Conservation (phyloP, 2,329 filamentous ascomycete genomes). For the Ophiostoma montium region DNA sequence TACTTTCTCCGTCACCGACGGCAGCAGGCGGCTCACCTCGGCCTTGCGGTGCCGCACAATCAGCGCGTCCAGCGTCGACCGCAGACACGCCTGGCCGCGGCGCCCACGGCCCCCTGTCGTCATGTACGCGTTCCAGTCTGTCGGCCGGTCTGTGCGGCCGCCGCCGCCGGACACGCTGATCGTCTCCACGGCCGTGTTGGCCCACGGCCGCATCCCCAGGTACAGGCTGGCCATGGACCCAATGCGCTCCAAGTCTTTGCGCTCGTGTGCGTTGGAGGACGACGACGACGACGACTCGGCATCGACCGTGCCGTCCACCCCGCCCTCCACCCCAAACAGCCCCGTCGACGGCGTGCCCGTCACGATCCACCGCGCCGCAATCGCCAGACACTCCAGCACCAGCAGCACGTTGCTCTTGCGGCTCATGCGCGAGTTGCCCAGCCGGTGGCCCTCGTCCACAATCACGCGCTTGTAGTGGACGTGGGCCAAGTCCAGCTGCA, state of each 20-base stretch:
- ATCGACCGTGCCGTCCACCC: neutral
- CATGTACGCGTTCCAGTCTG: conserved; percentile 62
- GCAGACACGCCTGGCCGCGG: conserved; percentile 40
- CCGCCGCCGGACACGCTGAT: neutral
- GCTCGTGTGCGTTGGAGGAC: conserved; percentile 37
- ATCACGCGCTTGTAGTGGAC: conserved; percentile 82
- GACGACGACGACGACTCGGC: no score
- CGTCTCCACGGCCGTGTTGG: conserved; percentile 38
- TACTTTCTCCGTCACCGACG: conserved; percentile 55
- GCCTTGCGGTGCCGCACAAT: conserved; percentile 67
- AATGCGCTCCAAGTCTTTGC: conserved; percentile 51
- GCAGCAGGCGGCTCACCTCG: conserved; percentile 56
- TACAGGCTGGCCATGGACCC: conserved; percentile 55
- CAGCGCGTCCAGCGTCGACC: conserved; percentile 57
- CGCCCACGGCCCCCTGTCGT: no score
- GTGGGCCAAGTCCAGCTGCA: conserved; percentile 43
- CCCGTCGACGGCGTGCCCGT: conserved; percentile 82
- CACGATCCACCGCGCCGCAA: conserved; percentile 74
- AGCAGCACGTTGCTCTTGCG: conserved; percentile 41
- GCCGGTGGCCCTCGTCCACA: conserved; percentile 80
- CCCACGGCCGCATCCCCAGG: conserved; percentile 66
- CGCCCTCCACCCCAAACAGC: conserved; percentile 60
- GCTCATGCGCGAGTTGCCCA: conserved; percentile 48
- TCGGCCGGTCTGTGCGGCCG: conserved; percentile 34
- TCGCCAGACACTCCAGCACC: conserved; percentile 37